Evolutionary conservation across 2,329 filamentous ascomycete species (phyloP).

Genomic region (Penicillium sp.): DNA sequence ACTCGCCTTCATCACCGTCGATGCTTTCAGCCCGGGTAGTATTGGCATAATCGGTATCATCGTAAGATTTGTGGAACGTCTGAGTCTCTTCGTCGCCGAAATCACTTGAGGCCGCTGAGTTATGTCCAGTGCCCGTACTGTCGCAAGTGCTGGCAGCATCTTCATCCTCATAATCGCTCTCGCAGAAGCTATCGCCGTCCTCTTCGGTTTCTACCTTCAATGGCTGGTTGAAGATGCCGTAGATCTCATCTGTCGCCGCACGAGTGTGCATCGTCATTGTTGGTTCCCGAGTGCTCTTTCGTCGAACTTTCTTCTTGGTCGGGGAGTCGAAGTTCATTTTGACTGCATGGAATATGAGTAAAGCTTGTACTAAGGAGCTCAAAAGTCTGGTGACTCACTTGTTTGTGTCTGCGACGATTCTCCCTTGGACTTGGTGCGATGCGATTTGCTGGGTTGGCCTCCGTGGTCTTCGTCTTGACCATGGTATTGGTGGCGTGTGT

Average conservation of each 20-base stretch:
- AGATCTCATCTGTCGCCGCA: constrained; percentile 95
- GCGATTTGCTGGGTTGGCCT: constrained; percentile 50
- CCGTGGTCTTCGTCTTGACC: constrained; percentile 27
- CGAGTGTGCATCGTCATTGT: constrained; percentile 98
- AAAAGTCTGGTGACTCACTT: constrained; percentile 57
- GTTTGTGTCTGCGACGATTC: constrained; percentile 74
- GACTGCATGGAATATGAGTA: constrained; percentile 55
- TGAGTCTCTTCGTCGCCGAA: constrained; percentile 62
- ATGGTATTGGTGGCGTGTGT: constrained; percentile 18
- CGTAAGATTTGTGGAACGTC: constrained; percentile 40
- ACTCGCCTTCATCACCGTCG: constrained; percentile 61
- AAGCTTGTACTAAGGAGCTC: constrained; percentile 29
- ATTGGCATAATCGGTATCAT: constrained; percentile 45
- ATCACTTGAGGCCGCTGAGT: constrained; percentile 64
- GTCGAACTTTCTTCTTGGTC: constrained; percentile 77
- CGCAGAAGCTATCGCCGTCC: constrained; percentile 66
- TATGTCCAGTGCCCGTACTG: constrained; percentile 75
- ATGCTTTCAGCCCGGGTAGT: constrained; percentile 57
- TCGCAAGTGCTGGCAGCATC: constrained; percentile 85
- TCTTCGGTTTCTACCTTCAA: constrained; percentile 54
- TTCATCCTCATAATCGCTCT: constrained; percentile 65
- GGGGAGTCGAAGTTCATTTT: constrained; percentile 93
- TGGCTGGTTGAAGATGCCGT: constrained; percentile 93
- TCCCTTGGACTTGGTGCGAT: constrained; percentile 76
- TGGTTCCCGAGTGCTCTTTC: constrained; percentile 76